Evolutionary conservation across 2,329 filamentous ascomycete genomes (phyloP).

Genomic region (Fusarium irregulare): DNA sequence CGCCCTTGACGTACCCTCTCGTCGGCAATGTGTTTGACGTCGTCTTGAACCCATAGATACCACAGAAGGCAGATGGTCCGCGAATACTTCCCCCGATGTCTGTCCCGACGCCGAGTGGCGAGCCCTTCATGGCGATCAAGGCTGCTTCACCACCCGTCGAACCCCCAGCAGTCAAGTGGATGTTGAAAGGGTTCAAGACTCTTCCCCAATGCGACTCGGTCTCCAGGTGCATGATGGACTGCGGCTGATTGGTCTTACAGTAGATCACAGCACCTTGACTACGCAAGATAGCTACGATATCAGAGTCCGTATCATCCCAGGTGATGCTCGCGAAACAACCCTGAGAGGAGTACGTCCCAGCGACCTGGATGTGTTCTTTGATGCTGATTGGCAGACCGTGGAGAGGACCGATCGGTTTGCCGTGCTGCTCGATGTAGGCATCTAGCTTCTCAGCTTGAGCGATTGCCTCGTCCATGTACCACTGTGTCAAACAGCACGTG

Average conservation of each 20-base stretch:
- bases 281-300: slow-evolving; percentile 65
- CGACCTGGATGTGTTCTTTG: slow-evolving; percentile 39
- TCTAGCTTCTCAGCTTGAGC: slow-evolving; percentile 20
- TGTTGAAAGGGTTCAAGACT: slow-evolving; percentile 70
- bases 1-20: slow-evolving; percentile 32
- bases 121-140: slow-evolving; percentile 50
- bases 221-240: slow-evolving; percentile 56
- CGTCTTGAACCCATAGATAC: slow-evolving; percentile 26
- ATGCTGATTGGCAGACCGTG: slow-evolving; percentile 36
- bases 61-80: slow-evolving; percentile 21
- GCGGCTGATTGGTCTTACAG: slow-evolving; percentile 74
- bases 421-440: slow-evolving; percentile 8
- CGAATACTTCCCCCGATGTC: slow-evolving; percentile 24
- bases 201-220: slow-evolving; percentile 71
- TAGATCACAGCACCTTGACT: slow-evolving; percentile 73
- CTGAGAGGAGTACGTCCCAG: slow-evolving; percentile 17
- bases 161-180: slow-evolving; percentile 70
- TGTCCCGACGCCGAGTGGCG: slow-evolving; percentile 14
- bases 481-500: slow-evolving; percentile 37
- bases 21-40: slow-evolving; percentile 12
- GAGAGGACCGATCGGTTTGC: slow-evolving; percentile 10
- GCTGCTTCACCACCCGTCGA: slow-evolving; percentile 65
- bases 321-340: slow-evolving; percentile 23
- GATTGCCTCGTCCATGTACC: slow-evolving; percentile 33
- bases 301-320: slow-evolving; percentile 27